Conservation (phyloP, 345 rosid species). For the Erysimum cheiranthoides region DNA sequence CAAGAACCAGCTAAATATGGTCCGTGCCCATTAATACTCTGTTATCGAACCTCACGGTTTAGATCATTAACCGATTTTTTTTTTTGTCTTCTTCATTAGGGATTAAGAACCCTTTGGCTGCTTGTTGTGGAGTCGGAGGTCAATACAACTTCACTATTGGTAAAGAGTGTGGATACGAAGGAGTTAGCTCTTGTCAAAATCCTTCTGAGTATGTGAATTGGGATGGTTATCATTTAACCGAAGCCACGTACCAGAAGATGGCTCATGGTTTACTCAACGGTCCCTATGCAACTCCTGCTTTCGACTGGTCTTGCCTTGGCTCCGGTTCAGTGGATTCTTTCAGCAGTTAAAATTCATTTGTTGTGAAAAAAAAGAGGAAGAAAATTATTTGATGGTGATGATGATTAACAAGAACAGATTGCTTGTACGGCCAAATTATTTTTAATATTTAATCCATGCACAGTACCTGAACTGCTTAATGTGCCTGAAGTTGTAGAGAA, state of each 20-base stretch:
- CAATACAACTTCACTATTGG: constrained; percentile 50
- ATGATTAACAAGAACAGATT: constrained; percentile 15
- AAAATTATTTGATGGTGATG: constrained; percentile 5
- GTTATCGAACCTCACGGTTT: neutral
- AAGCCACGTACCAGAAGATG: constrained; percentile 33
- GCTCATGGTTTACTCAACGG: constrained; percentile 40
- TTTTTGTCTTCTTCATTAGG: constrained; percentile 34
- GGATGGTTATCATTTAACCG: constrained; percentile 58
- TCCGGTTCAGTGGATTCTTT: constrained; percentile 7
- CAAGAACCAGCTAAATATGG: constrained; percentile 52
- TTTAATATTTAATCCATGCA: constrained; percentile 52
- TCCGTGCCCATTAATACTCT: neutral
- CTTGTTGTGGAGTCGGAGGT: constrained; percentile 60
- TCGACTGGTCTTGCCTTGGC: constrained; percentile 40
- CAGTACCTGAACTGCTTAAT: constrained; percentile 49
- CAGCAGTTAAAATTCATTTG: neutral
- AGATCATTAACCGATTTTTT: neutral
- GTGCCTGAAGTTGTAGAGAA: constrained; percentile 48
- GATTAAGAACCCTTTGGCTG: constrained; percentile 38
- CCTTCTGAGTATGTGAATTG: constrained; percentile 53
- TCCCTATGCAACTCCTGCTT: constrained; percentile 42
- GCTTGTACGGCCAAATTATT: neutral
- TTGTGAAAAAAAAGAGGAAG: neutral
- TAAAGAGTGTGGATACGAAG: constrained; percentile 38
- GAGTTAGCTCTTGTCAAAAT: constrained; percentile 40